Percentiles rank a stretch among this genome's conserved stretches.
phyloP scores from a whole-genome alignment of 164 flowering plant genomes.

The Kalanchoe fedtschenkoi region DNA sequence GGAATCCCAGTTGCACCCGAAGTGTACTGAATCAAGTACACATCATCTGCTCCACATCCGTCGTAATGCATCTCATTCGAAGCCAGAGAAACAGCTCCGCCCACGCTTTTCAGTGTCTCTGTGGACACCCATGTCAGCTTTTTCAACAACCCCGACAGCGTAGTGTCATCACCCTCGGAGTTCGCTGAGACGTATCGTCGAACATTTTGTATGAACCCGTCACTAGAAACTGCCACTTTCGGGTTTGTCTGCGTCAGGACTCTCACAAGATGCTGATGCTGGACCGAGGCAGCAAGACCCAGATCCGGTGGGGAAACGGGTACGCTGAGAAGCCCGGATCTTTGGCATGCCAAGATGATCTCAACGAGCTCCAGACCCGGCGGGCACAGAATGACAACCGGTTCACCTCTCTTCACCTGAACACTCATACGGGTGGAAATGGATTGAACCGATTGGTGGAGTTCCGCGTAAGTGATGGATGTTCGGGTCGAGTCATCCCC shows the following conservation, averaged over 20 bases:
- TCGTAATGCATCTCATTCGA: constrained; percentile 13
- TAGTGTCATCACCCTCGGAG: constrained; percentile 10
- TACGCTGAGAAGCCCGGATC: constrained; percentile 52
- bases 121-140: constrained; percentile 38
- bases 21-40: constrained; percentile 62
- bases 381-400: constrained; percentile 43
- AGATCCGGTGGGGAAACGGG: constrained; percentile 41
- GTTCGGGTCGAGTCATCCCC: constrained; percentile 22
- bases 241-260: constrained; percentile 55
- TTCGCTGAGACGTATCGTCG: constrained; percentile 20
- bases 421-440: constrained; percentile 30
- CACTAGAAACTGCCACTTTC: constrained; percentile 45
- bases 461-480: not conserved
- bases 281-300: constrained; percentile 13
- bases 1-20: constrained; percentile 69
- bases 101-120: constrained; percentile 17
- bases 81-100: not conserved
- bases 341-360: constrained; percentile 54
- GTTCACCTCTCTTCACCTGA: constrained; percentile 35
- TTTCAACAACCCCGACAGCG: constrained; percentile 19
- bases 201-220: constrained; percentile 22
- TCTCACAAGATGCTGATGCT: constrained; percentile 31
- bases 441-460: constrained; percentile 20
- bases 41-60: constrained; percentile 42
- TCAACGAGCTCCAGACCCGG: constrained; percentile 63